Base-by-base conservation (phyloP, 2,329 filamentous ascomycete genomes). In the Venturia asperata region DNA sequence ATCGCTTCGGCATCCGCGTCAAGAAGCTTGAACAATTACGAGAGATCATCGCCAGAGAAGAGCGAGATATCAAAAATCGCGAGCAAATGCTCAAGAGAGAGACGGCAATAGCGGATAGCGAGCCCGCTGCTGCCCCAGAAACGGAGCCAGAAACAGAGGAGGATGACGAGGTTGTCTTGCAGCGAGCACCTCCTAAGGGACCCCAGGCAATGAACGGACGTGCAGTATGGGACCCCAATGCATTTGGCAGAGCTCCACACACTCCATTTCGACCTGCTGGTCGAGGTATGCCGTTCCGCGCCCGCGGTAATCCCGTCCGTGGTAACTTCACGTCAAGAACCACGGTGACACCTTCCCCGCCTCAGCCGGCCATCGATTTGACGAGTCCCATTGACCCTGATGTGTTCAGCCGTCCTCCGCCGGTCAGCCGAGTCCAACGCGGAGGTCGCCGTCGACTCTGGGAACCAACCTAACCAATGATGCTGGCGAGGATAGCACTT, bases 11-110 rank as follows among this genome's bases (percentile, higher is more conserved):
- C 67, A 78, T 82, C 60, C 77, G 79, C 45, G 76, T 74, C 42
- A 82, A 81, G 73, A 77, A 78, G 63, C 72, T 82, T 9, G 79
- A 81, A 70, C 79, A 82, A 67, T 74, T 82, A 13, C 77, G 80
- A 10, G 79, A 81, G 67, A 78, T 78, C 39, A 75, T 82, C 27
- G 76, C 75, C 24, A 75, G 80, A 56, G 80, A 82, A 68, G 79
- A 81, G 42, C 77, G 79, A 52, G 79, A 81, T 66, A 78, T 74
- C 70, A 77, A 76, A 65, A 77, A 77, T 66, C 74, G 75, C 62
- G 63, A 76, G 64, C 72, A 73, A 30, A 69, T 76, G 45, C 71
- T 74, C 65, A 76, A 74, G 68, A 72, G 75, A 61, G 75, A 77
- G 65, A 71, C 70, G 1, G 72, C 74, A 65, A 70, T 67, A 6